Base-by-base conservation (phyloP, 2,329 filamentous ascomycete genomes). In the Chrysoporthe deuterocubensis region DNA sequence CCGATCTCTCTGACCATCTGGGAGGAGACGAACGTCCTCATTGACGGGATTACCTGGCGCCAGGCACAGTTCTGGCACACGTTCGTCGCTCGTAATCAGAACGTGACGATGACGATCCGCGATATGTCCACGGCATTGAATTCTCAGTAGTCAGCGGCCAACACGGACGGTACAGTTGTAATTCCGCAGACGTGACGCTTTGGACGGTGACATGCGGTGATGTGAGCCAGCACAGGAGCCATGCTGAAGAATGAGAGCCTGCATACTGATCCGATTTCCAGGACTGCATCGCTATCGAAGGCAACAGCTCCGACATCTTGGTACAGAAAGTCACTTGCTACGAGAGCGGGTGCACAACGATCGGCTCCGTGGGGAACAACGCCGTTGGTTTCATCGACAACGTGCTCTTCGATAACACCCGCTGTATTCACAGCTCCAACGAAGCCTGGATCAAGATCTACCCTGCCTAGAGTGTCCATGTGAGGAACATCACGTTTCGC, bases 111-210 rank as follows among this genome's bases (percentile, higher is more conserved):
- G 78, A 83, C 81, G 11, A 85, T 85, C 68, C 75, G 85, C n/a
- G 82, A 83, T 64, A 84, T 85, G 79, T 82, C 82, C 70, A 78
- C 83, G 1, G 81, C 78, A 2, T 83, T 80, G 44, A 78, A 78
- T 64, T 80, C 79, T 40, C 76, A 80, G 65, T 82, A 79, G 78
- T 78, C 72, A 48, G 82, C 82, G 1, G 79, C 83, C 16, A 85
- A 85, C 68, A 85, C 83, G 1, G 83, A 85, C 71, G 83, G 83
- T 82, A 85, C 68, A 82, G 82, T 37, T 85, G 82, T 81, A 84
- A 84, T 72, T 83, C 82, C 16, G 79, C 79, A 59, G 78, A 82
- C 61, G 76, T 85, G 37, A 73, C 75, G 3, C 79, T 84, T 69
- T 84, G 82, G 79, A 81, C 79, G 21, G 81, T 80, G 7, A 77